Evolutionary conservation across 352 stramenopile genomes (phyloP).

Genomic region (Globisporangium canariense): DNA sequence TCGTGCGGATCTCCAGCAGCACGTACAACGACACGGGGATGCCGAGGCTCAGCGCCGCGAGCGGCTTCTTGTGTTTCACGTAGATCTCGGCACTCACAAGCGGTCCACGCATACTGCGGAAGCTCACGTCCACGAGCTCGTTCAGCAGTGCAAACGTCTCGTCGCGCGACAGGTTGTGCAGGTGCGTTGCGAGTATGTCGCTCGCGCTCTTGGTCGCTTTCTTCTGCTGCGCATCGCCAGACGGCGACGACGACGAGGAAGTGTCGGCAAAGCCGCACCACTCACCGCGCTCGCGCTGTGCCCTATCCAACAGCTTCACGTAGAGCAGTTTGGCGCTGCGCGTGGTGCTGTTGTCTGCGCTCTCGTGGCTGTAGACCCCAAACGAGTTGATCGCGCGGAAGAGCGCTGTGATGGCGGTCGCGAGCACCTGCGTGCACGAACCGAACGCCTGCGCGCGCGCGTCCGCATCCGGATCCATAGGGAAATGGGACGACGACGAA

Average conservation of each 20-base stretch:
- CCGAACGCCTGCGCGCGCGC: conserved; percentile 41
- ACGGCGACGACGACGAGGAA: neutral
- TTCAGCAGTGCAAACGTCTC: conserved; percentile 46
- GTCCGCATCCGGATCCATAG: neutral
- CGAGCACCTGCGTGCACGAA: conserved; percentile 51
- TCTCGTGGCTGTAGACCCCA: conserved; percentile 26
- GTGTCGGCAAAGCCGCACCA: conserved; percentile 51
- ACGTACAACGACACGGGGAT: conserved; percentile 38
- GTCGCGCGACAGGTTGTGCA: conserved; percentile 16
- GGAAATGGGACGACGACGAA: neutral
- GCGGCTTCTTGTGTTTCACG: conserved; percentile 32
- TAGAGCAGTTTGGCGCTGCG: conserved; percentile 66
- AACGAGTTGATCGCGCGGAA: conserved; percentile 42
- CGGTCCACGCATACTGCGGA: conserved; percentile 56
- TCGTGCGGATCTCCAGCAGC: conserved; percentile 37
- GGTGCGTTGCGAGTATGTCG: conserved; percentile 16
- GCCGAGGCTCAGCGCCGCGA: conserved; percentile 31
- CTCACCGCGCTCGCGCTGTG: conserved; percentile 64
- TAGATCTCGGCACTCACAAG: conserved; percentile 48
- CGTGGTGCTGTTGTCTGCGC: conserved; percentile 30
- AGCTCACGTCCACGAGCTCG: conserved; percentile 65
- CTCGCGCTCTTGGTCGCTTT: conserved; percentile 14
- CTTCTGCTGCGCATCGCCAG: neutral
- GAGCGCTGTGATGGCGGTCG: conserved; percentile 44
- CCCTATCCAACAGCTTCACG: conserved; percentile 56